Percentiles rank a stretch among this genome's conserved stretches.
phyloP scores from a whole-genome alignment of 495 filamentous ascomycete genomes.

The Poronia punctata region DNA sequence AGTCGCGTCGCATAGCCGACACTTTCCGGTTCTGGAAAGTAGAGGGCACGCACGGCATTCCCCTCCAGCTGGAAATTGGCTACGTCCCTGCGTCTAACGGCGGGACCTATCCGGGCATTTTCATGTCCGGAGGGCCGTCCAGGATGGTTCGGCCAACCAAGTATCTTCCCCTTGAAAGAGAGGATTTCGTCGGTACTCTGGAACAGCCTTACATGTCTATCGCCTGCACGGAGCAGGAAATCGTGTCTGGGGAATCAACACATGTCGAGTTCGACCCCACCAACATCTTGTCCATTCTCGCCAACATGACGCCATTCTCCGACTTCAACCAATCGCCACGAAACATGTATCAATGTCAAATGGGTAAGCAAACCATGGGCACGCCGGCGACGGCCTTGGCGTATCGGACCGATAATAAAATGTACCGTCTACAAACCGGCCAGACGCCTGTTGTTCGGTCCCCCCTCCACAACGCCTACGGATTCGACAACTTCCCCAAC shows the following conservation, averaged over 20 bases:
- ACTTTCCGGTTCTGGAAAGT: constrained; percentile 92
- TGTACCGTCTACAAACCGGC: constrained; percentile 89
- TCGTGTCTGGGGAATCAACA: constrained; percentile 77
- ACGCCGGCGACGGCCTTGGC: constrained; percentile 82
- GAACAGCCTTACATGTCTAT: constrained; percentile 99
- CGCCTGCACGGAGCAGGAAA: constrained; percentile 75
- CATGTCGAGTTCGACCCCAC: constrained; percentile 94
- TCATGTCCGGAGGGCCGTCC: constrained; percentile 78
- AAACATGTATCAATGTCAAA: constrained; percentile 99
- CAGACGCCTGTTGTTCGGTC: constrained; percentile 92
- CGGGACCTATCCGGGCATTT: constrained; percentile 92
- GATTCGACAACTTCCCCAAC: constrained; percentile 96
- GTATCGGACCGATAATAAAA: constrained; percentile 93
- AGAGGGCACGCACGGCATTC: constrained; percentile 78
- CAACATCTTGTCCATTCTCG: constrained; percentile 94
- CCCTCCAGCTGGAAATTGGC: constrained; percentile 80
- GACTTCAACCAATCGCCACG: constrained; percentile 98
- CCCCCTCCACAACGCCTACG: constrained; percentile 90
- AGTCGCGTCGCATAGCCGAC: constrained; percentile 71
- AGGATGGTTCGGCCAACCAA: constrained; percentile 89
- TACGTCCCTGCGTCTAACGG: constrained; percentile 79
- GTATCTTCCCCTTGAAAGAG: constrained; percentile 75
- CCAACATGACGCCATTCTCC: constrained; percentile 98
- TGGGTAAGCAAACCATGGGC: constrained; percentile 99
- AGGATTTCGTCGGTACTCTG: constrained; percentile 83